phyloP scores from a whole-genome alignment of 176 grass and related monocot genomes.

The Avena insularis region DNA sequence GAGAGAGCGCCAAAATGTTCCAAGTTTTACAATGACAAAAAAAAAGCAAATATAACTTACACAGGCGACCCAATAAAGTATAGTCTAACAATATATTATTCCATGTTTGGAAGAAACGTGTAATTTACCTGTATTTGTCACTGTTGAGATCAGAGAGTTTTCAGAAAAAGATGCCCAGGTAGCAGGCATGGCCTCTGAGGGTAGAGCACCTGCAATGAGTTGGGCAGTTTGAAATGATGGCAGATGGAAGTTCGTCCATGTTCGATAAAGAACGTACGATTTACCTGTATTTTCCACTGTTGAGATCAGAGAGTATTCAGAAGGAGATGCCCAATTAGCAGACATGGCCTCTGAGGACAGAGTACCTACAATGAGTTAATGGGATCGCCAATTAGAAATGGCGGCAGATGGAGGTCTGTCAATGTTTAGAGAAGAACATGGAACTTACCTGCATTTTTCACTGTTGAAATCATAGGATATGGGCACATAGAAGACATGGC shows the following conservation, averaged over 20 bases:
- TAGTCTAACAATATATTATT: not conserved
- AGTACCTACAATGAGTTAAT: not conserved
- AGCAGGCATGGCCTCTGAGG: not conserved
- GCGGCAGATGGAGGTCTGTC: not conserved
- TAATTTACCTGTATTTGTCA: conserved; percentile 3
- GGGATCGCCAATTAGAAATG: not conserved
- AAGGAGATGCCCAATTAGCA: not conserved
- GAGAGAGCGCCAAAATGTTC: not conserved
- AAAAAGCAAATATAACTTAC: not conserved
- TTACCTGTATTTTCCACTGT: not conserved
- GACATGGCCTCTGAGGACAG: not conserved
- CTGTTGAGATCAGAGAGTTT: conserved; percentile 14
- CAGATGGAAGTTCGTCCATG: conserved; percentile 9
- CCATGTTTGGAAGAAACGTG: not conserved
- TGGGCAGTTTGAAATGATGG: not conserved
- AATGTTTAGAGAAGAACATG: not conserved
- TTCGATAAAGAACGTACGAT: not conserved
- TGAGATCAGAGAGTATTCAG: not conserved
- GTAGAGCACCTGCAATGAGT: conserved; percentile 18
- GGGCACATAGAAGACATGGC: not conserved
- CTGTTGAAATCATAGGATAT: not conserved
- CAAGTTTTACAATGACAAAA: not conserved
- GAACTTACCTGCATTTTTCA: conserved; percentile 9
- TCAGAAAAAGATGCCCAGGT: not conserved
- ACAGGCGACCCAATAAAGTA: not conserved